Conservation (phyloP, 805 yeast species). For the Komagataella phaffii region DNA sequence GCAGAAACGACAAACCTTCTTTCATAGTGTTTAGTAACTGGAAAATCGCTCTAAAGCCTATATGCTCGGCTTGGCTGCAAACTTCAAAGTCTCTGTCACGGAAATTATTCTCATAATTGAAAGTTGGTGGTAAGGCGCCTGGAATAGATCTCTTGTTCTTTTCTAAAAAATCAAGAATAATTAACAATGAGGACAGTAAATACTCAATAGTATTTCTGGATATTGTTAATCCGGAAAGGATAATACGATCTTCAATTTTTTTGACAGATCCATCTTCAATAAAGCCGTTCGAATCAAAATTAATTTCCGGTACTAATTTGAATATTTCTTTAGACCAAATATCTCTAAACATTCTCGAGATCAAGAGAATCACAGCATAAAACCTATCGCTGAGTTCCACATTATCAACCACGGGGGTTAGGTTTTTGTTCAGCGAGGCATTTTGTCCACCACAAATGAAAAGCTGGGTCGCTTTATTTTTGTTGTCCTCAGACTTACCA, state of each 20-base stretch:
- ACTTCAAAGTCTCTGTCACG: conserved; percentile 31
- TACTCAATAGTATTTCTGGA: conserved; percentile 45
- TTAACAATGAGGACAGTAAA: conserved; percentile 56
- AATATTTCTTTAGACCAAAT: conserved; percentile 72
- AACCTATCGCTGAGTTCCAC: conserved; percentile 88
- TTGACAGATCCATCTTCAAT: conserved; percentile 24
- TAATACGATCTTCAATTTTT: conserved; percentile 22
- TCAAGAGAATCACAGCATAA: conserved; percentile 71
- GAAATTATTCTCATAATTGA: conserved; percentile 31
- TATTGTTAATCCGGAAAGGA: conserved; percentile 32
- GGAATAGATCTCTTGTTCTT: conserved; percentile 50
- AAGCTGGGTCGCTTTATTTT: conserved; percentile 32
- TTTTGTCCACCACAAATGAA: conserved; percentile 42
- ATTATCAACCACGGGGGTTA: conserved; percentile 40
- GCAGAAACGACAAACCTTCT: conserved; percentile 82
- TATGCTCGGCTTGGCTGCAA: conserved; percentile 79
- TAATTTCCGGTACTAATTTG: conserved; percentile 17
- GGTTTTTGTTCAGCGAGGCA: conserved; percentile 24
- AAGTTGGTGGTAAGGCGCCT: conserved; percentile 45
- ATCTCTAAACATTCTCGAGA: conserved; percentile 67
- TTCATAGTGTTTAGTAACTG: conserved; percentile 66
- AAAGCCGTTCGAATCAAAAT: conserved; percentile 21
- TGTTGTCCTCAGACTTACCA: conserved; percentile 37
- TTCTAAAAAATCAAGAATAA: conserved; percentile 55
- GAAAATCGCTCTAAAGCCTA: conserved; percentile 69